Conservation (phyloP, 2,329 filamentous ascomycete genomes). For the Neopestalotiopsis sp. region DNA sequence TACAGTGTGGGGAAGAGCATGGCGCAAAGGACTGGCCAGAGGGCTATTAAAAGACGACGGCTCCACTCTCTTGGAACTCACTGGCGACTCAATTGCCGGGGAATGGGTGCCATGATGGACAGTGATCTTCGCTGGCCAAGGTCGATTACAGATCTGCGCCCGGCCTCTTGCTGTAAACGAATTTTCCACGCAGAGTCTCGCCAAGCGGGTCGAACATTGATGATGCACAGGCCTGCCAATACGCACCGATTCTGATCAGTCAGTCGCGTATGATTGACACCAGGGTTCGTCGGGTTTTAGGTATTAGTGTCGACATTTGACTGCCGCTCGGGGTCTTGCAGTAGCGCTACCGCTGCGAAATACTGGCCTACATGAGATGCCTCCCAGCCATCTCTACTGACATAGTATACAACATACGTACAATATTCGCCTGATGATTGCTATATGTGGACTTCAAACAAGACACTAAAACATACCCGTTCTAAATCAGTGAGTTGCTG, state of each 20-base stretch:
- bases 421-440: not conserved
- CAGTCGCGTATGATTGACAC: conserved; percentile 5
- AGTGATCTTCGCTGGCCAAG: not conserved
- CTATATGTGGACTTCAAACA: conserved; percentile 9
- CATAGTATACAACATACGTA: too few species aligned
- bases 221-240: conserved; percentile 12
- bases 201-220: conserved; percentile 13
- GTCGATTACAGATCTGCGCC: not conserved
- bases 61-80: conserved; percentile 16
- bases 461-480: conserved; percentile 11
- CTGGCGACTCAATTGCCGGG: conserved; percentile 11
- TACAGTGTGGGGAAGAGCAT: conserved; percentile 1
- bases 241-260: too few species aligned
- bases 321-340: not conserved
- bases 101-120: not conserved
- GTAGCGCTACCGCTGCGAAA: not conserved
- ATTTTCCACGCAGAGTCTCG: too few species aligned
- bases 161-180: too few species aligned
- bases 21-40: not conserved
- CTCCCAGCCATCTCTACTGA: not conserved
- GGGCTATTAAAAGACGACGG: conserved; percentile 17
- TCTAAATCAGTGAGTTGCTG: not conserved
- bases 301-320: too few species aligned
- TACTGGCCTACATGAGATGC: not conserved
- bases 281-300: not conserved